Evolutionary conservation across 1,139 yeast species (phyloP).

Genomic region (Hyphopichia fennica): DNA sequence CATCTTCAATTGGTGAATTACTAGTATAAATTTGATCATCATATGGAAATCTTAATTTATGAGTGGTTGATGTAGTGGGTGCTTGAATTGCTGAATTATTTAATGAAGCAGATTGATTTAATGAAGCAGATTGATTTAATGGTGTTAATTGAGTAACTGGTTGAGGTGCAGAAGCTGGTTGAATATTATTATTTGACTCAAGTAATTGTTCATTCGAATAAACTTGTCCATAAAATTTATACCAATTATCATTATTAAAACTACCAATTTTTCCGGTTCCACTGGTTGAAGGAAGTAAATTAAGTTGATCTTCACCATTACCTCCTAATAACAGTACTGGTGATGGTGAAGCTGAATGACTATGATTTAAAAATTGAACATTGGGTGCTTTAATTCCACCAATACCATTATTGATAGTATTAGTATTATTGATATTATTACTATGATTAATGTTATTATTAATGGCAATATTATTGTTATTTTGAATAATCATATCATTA

Average conservation of each 20-base stretch:
- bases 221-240: conserved; percentile 24
- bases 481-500: background rate
- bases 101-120: background rate
- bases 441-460: background rate
- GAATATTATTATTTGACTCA: too few relatives aligned
- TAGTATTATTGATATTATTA: background rate
- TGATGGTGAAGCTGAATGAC: background rate
- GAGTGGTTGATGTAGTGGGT: background rate
- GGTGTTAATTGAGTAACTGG: conserved; percentile 4
- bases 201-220: conserved; percentile 11
- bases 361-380: background rate
- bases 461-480: background rate
- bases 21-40: conserved; percentile 20
- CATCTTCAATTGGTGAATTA: background rate
- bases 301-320: background rate
- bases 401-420: background rate
- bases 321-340: background rate
- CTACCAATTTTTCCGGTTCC: background rate
- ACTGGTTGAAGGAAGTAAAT: background rate
- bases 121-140: background rate
- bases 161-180: conserved; percentile 10
- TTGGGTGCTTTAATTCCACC: conserved; percentile 1
- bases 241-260: conserved; percentile 11
- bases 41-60: conserved; percentile 19
- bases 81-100: background rate